Percentiles rank a stretch among this genome's conserved stretches.
These are phyloP conservation scores for Verticillium nonalfalfae DNA, from an alignment of 2,329 filamentous ascomycete species.

Conservation along the genomic window DNA sequence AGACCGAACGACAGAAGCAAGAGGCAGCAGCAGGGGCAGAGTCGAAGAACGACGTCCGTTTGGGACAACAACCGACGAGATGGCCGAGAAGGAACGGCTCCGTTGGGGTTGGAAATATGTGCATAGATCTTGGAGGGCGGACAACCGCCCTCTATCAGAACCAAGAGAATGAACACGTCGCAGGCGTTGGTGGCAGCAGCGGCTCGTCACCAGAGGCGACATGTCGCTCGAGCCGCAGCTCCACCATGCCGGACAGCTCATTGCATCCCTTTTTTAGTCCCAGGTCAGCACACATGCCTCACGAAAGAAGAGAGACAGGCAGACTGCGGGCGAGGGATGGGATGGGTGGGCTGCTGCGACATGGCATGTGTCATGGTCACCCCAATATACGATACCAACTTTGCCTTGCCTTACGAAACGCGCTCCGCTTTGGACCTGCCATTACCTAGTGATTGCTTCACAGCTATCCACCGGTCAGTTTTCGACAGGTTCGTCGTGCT, in stretches of 20 bases:
- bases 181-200: not conserved
- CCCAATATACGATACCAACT: constrained; percentile 3
- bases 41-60: constrained; percentile 1
- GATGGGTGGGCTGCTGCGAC: not conserved
- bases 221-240: not conserved
- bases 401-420: not conserved
- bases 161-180: constrained; percentile 27
- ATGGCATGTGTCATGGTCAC: constrained; percentile 1
- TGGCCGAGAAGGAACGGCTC: constrained; percentile 4
- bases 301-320: not conserved
- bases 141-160: constrained; percentile 33
- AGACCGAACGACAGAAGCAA: not conserved
- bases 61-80: not conserved
- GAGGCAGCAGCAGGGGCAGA: not conserved
- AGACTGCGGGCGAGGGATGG: not conserved
- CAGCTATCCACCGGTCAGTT: not conserved
- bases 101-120: constrained; percentile 18
- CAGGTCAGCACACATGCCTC: not conserved
- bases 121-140: constrained; percentile 39
- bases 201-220: not conserved
- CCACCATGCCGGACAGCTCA: not conserved
- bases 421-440: not conserved
- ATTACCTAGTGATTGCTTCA: not conserved
- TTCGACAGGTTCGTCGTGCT: constrained; percentile 4
- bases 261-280: not conserved